Evolutionary conservation across 169 alveolate species (phyloP).

Genomic region (Miamiensis avidus): DNA sequence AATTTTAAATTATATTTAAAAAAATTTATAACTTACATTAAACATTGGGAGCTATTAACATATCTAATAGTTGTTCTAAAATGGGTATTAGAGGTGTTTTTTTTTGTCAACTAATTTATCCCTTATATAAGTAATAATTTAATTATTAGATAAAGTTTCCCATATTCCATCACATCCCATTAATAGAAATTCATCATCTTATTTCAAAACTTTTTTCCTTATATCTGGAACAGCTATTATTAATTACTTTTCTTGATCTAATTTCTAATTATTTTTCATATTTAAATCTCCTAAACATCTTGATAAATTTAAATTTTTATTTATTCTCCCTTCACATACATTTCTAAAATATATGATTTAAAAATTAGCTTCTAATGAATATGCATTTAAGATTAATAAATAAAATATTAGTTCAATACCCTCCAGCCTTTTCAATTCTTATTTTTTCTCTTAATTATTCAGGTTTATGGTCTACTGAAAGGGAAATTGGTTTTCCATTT

Average conservation of each 20-base stretch:
- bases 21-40: not conserved
- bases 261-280: conserved; percentile 56
- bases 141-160: conserved; percentile 73
- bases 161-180: conserved; percentile 91
- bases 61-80: conserved; percentile 31
- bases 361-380: too few relatives aligned
- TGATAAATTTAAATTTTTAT: conserved; percentile 64
- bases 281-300: conserved; percentile 85
- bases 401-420: too few relatives aligned
- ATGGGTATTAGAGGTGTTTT: not conserved
- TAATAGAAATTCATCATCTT: conserved; percentile 68
- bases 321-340: conserved; percentile 79
- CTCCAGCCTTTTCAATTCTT: conserved; percentile 86
- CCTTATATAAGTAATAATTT: conserved; percentile 64
- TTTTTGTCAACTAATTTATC: conserved; percentile 5
- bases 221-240: conserved; percentile 83
- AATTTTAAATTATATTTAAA: too few relatives aligned
- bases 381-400: too few relatives aligned
- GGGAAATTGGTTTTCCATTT: conserved; percentile 48
- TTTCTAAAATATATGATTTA: not conserved
- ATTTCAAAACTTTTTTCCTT: conserved; percentile 36
- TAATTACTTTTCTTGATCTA: conserved; percentile 58
- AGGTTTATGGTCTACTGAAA: conserved; percentile 89
- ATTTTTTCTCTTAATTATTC: conserved; percentile 73
- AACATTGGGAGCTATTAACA: conserved; percentile 16